Evolutionary conservation across 1,284 basidiomycete genomes (phyloP), one percentile per base, ranked within the genome.

Genomic region (Mycosarcoma mackinlayi): DNA sequence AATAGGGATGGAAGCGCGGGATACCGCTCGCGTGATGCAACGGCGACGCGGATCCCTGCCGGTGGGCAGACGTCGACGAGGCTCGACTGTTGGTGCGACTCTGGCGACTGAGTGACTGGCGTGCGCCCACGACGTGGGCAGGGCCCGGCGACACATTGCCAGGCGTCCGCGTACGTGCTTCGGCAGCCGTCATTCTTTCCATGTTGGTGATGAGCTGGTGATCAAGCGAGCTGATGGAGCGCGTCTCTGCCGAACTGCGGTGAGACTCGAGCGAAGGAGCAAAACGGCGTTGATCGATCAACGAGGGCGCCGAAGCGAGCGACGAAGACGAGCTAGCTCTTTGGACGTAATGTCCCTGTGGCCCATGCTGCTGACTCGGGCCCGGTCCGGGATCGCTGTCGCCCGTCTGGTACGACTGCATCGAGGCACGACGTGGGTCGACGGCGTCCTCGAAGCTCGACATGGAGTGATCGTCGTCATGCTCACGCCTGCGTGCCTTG

Each of bases 1-100:
- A 76, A 28, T 79, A 79, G 3, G 77, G 77, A 55, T 79, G 77
- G 61, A 78, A 79, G 34, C 77, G 68, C 2, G 77, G 76, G n/a
- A 71, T 68, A 23, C 69, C 73, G 18, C 66, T 62, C 8, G 73
- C 63, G 60, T 76, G 74, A 55, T 79, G 77, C 46, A 79, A 58
- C 10, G 77, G 77, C 13, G 76, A 78, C 14, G 77, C 75, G 27
- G 76, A 78, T 8, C 77, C 77, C 37, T 65, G 65, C 14, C 77
- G 61, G 35, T 79, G 76, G 21, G 65, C 69, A 13, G 77, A 79
- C 10, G 70, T 61, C 30, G 77, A 79, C 13, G 69, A 73, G 10
- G 76, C 72, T 33, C 76, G 68, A 38, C 76, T 79, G 47, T 67
- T 69, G 46, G 63, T 56, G 9, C 72, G 67, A 25, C 75, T 76